Evolutionary conservation across 352 stramenopile species (phyloP), one percentile per base, ranked within the genome.

Genomic region (Globisporangium middletonii): DNA sequence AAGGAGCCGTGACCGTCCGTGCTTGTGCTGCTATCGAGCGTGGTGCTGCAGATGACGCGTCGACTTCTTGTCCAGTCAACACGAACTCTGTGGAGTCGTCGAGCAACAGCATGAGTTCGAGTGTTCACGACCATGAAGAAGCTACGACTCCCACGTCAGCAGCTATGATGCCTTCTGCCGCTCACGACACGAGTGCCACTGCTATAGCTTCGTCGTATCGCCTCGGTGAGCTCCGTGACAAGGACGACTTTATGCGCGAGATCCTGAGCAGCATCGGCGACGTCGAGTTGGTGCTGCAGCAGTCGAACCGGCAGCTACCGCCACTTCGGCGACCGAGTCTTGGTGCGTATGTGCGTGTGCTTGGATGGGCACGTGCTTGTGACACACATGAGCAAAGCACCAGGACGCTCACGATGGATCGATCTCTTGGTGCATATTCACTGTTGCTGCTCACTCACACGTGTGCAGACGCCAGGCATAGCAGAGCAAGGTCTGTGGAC

Each of bases 261-360:
- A 89, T 89, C 44, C 41, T 89, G 9, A 71, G 58, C 42, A 86
- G 71, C 55, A 87, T 89, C 9, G 68, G 71, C 7, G 77, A 87
- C 26, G 69, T 83, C 23, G 79, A 89, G 48, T 33, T 83, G 3
- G 37, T 89, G 26, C 64, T 89, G 3, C 75, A 69, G 35, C 68
- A 87, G 19, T 65, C 67, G 8, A 68, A 49, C 6, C 57, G 53
- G 4, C 49, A 57, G 27, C 15, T 63, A 23, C 4, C n/a, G 48
- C 5, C n/a, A 23, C 23, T 23, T 30, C 26, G 16, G 5, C 33
- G 47, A 13, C 13, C 26, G 11, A 30, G 33, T 42, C 15, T 23
- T 19, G 33, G n/a, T 41, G 9, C 18, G 37, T 45, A 13, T 19
- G 4, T 19, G 13, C 7, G 33, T 26, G 11, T 9, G 6, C 18